phyloP scores from a whole-genome alignment of 2,329 filamentous ascomycete genomes.

The Colletotrichum spinosum region DNA sequence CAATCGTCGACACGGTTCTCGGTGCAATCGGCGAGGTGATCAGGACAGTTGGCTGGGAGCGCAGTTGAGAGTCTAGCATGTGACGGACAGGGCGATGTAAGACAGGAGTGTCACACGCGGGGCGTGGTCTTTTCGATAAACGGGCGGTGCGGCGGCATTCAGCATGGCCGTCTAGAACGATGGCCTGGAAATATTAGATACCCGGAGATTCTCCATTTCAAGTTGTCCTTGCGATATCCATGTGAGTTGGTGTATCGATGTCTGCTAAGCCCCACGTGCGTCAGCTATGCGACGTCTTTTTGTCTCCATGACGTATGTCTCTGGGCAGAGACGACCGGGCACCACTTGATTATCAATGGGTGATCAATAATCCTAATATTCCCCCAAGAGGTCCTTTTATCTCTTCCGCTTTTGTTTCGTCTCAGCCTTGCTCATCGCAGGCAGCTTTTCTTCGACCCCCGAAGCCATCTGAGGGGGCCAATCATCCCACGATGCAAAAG shows the following conservation, averaged over 20 bases:
- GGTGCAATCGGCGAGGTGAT: slow-evolving; percentile 61
- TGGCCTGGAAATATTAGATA: slow-evolving; percentile 14
- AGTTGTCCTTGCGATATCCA: not conserved
- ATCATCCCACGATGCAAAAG: no score
- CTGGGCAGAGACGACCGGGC: no score
- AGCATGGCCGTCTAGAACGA: not conserved
- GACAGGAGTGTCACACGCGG: slow-evolving; percentile 4
- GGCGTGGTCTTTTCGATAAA: slow-evolving; percentile 18
- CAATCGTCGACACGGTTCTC: slow-evolving; percentile 69
- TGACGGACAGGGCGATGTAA: not conserved
- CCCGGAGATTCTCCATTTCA: slow-evolving; percentile 17
- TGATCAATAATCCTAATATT: no score
- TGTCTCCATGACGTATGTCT: not conserved
- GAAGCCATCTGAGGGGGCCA: no score
- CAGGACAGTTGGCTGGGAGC: slow-evolving; percentile 34
- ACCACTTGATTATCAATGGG: no score
- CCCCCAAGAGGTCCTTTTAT: no score
- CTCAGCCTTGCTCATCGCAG: no score
- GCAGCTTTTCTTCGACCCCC: no score
- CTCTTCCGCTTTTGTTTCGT: no score
- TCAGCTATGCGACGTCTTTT: not conserved
- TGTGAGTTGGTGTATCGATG: no score
- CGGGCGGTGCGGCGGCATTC: not conserved
- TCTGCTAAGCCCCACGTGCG: not conserved
- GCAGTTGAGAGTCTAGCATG: slow-evolving; percentile 23